phyloP scores from a whole-genome alignment of 352 stramenopile species.

The Pythium phragmitis region DNA sequence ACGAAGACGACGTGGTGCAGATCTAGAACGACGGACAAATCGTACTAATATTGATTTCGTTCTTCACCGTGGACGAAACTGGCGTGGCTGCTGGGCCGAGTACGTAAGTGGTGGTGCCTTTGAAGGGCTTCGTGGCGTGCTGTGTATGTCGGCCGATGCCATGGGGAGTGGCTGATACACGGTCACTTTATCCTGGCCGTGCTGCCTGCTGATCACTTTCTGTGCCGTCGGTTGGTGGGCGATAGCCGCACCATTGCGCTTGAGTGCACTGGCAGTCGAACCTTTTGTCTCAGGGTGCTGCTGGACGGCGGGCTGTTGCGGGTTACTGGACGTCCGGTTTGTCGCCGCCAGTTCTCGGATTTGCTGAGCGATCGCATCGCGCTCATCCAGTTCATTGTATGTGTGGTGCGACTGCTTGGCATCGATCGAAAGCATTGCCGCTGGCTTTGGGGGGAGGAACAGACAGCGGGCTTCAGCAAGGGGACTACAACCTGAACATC shows the following conservation, averaged over 20 bases:
- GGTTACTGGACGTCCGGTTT: slow-evolving; percentile 4
- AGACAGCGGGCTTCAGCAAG: not conserved
- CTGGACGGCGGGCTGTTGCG: not conserved
- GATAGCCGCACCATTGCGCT: slow-evolving; percentile 23
- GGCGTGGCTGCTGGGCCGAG: slow-evolving; percentile 13
- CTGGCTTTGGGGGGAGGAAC: slow-evolving; percentile 17
- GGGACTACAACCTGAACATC: too few species aligned
- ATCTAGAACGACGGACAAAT: slow-evolving; percentile 11
- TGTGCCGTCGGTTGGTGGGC: not conserved
- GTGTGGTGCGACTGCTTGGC: not conserved
- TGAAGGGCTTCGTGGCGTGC: not conserved
- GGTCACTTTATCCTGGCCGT: slow-evolving; percentile 22
- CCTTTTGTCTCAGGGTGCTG: not conserved
- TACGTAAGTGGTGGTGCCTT: slow-evolving; percentile 19
- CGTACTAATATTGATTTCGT: not conserved
- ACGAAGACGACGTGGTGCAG: slow-evolving; percentile 25
- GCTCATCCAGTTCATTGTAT: not conserved
- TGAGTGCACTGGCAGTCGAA: slow-evolving; percentile 1
- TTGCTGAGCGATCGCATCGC: slow-evolving; percentile 24
- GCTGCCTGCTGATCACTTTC: not conserved
- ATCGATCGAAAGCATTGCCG: not conserved
- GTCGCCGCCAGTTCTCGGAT: slow-evolving; percentile 10
- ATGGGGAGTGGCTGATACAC: slow-evolving; percentile 21
- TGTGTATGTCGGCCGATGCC: not conserved
- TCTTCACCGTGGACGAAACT: slow-evolving; percentile 6